phyloP scores from a whole-genome alignment of 345 rosid species.

The Garcia nutans region DNA sequence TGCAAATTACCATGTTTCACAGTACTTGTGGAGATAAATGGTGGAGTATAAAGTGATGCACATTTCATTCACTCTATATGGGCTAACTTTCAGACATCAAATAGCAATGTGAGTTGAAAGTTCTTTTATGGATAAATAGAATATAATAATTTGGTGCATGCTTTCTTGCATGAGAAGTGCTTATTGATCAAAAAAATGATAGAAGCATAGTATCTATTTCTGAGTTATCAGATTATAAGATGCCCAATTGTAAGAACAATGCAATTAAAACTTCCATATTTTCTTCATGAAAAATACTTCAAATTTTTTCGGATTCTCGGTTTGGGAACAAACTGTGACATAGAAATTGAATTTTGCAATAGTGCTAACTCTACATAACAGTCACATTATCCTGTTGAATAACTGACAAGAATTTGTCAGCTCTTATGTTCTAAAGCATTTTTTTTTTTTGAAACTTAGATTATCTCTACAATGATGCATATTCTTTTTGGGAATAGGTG shows the following conservation, averaged over 20 bases:
- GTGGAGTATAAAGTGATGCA: conserved; percentile 61
- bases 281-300: conserved; percentile 2
- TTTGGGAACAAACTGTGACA: background rate
- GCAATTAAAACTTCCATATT: background rate
- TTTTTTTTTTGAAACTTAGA: conserved; percentile 9
- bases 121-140: background rate
- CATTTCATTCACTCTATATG: conserved; percentile 80
- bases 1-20: conserved; percentile 23
- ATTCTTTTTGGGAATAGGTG: too few species aligned
- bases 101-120: conserved; percentile 69
- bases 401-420: background rate
- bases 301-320: background rate
- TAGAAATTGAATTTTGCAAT: background rate
- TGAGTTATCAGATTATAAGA: background rate
- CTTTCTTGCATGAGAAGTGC: background rate
- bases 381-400: background rate
- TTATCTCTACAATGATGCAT: conserved; percentile 14
- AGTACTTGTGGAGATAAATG: conserved; percentile 91
- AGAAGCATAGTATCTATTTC: background rate
- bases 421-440: background rate
- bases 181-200: background rate
- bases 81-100: conserved; percentile 97
- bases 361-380: background rate
- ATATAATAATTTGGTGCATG: background rate
- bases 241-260: background rate